Base-by-base conservation (phyloP, 1,284 basidiomycete genomes). In the Irpex lacteus region DNA sequence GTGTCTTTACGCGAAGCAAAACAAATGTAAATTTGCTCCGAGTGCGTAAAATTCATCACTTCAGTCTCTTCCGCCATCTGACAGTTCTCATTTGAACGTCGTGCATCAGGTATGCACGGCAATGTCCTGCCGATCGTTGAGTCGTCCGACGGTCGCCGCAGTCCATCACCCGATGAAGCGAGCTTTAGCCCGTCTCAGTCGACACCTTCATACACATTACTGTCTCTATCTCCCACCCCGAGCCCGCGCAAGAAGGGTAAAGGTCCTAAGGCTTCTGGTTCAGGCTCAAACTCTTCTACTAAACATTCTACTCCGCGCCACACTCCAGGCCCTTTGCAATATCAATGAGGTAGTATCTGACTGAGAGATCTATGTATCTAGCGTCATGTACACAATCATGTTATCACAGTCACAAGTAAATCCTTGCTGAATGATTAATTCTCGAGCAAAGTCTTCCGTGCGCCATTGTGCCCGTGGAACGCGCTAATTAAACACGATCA, bases 11-110 rank as follows among this genome's bases (percentile, higher is more conserved):
- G 63, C 70, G 9, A 76, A 75, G 55, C 69, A 72, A 56, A 71
- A 70, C 4, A 77, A 72, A 54, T 79, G 78, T 70, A 77, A 76
- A 62, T 79, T 78, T 61, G 60, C 70, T 6, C 74, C 72, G 49
- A 69, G 78, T 78, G 60, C 64, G 77, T 74, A 15, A 6, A 4
- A 15, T 34, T 7, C 13, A 3, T 32, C n/a, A 3, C 6, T 7
- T 36, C 11, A 37, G 18, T 56, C 36, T 26, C 4, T 54, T 66
- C 47, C 61, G 38, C 4, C 26, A 40, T 19, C 40, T 44, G 40
- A 44, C 15, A 1, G 21, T 11, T 26, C 44, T n/a, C 26, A 56
- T 21, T 26, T 6, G 18, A 34, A 18, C 32, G 34, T 36, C 15
- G 19, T n/a, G 19, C 49, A 60, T 59, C 61, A 21, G 49, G 38